Conservation (phyloP, 352 stramenopile genomes). For the Phytopythium aichiense region DNA sequence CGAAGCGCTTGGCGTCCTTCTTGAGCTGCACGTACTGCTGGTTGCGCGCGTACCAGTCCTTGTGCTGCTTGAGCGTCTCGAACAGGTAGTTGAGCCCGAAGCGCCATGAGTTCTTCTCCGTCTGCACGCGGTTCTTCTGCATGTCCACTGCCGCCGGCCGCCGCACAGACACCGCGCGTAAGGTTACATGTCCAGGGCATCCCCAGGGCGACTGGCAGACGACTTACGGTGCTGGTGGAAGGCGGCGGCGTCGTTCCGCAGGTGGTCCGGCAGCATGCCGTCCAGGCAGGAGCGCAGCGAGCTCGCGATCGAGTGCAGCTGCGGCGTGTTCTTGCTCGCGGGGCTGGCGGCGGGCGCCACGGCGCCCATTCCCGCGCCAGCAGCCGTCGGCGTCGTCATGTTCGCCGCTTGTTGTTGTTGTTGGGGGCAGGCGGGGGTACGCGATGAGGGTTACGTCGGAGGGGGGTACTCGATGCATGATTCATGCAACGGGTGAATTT, state of each 20-base stretch:
- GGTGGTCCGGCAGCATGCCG: constrained; percentile 78
- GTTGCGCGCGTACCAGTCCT: constrained; percentile 86
- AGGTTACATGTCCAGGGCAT: background rate
- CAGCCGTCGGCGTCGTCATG: constrained; percentile 20
- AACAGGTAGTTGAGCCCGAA: constrained; percentile 89
- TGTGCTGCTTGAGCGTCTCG: constrained; percentile 86
- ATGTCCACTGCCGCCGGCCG: constrained; percentile 43
- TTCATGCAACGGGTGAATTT: no score
- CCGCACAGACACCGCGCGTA: background rate
- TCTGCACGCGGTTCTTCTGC: constrained; percentile 69
- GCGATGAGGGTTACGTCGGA: background rate
- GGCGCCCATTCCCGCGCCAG: constrained; percentile 6
- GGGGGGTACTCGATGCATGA: no score
- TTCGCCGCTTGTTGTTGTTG: background rate
- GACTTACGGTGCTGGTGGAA: constrained; percentile 69
- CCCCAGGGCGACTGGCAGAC: no score
- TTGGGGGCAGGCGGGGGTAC: background rate
- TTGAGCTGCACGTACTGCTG: constrained; percentile 86
- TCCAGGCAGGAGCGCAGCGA: constrained; percentile 81
- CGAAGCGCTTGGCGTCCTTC: constrained; percentile 79
- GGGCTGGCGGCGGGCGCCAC: constrained; percentile 3
- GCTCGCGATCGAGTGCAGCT: constrained; percentile 77
- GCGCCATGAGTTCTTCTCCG: constrained; percentile 85
- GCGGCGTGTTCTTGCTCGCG: constrained; percentile 64
- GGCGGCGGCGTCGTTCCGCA: constrained; percentile 70